Conservation (phyloP, 257 asterid species). For the Solanum sejunctum region DNA sequence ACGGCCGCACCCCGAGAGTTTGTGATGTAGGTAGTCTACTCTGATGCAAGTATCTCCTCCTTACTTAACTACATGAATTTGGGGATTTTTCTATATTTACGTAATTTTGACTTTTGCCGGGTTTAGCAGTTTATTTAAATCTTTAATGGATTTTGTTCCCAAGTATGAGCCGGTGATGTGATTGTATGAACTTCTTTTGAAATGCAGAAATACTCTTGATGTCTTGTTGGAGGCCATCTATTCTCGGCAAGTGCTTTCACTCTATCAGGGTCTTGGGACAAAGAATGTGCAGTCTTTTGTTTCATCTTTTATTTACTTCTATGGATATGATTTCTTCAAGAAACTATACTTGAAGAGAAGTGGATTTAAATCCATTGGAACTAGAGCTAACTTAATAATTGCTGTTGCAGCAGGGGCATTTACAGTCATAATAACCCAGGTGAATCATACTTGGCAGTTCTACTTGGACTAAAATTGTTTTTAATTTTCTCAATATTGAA, state of each 20-base stretch:
- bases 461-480: background rate
- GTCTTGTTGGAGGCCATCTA: slow-evolving; percentile 87
- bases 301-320: slow-evolving; percentile 75
- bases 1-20: background rate
- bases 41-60: background rate
- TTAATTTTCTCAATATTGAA: background rate
- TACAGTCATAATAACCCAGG: slow-evolving; percentile 75
- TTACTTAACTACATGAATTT: background rate
- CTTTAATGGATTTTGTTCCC: background rate
- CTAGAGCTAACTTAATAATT: slow-evolving; percentile 67
- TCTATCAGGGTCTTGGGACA: slow-evolving; percentile 87
- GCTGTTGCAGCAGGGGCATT: slow-evolving; percentile 90
- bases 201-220: slow-evolving; percentile 67
- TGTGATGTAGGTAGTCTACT: background rate
- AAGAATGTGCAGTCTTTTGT: slow-evolving; percentile 83
- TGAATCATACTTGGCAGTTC: slow-evolving; percentile 9
- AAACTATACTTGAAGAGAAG: slow-evolving; percentile 59
- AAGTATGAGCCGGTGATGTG: background rate
- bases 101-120: background rate
- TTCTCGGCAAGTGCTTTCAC: slow-evolving; percentile 44
- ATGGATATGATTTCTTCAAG: slow-evolving; percentile 81
- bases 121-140: background rate
- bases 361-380: slow-evolving; percentile 72
- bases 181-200: background rate
- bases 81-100: background rate